Base-by-base conservation (phyloP, 139 green algal species). In the Monoraphidium neglectum region DNA sequence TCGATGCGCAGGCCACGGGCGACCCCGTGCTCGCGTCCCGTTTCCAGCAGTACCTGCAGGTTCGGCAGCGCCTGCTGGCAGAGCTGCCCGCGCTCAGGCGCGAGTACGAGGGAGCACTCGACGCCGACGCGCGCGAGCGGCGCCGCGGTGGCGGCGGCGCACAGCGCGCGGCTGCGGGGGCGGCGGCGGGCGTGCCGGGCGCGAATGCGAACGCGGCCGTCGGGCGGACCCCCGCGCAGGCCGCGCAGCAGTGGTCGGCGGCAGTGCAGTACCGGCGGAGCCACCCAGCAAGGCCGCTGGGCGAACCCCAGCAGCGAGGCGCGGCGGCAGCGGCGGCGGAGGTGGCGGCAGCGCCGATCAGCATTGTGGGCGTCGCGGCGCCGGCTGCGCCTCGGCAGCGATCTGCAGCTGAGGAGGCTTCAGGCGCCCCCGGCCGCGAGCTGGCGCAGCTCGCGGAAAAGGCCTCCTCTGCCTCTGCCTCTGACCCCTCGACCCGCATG, bases 41-140 rank as follows among this genome's bases (percentile, higher is more conserved):
- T 6, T 79, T 79, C 33, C 73, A 79, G 38, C 73, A 79, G 63
- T 80, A 80, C 54, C 65, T 80, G 0, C 64, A 66, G 65, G 47
- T 40, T 4, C 70, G 66, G 32, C 68, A 75, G 56, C 75, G 75
- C 32, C 65, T 80, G 21, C 28, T 80, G 35, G 75, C 75, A 37
- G 75, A 80, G 51, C 56, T 75, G 0, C 75, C 75, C 1, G 38
- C 75, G 36, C 60, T 80, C 53, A 51, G 75, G 13, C 53, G 69
- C 23, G 61, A 80, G 30, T 38, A 74, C 6, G 54, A 30, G 2
- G 66, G 64, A 15, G 75, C 67, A 13, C 26, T 59, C 24, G 36
- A 70, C 40, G 32, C 38, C 21, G 57, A 77, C 26, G 32, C 47
- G 54, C 53, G n/a, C n/a, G n/a, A 76, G 5, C 15, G 51, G n/a